Percentiles rank a stretch among this genome's conserved stretches.
phyloP scores from a whole-genome alignment of 495 filamentous ascomycete species.

The Xylaria telfairii region DNA sequence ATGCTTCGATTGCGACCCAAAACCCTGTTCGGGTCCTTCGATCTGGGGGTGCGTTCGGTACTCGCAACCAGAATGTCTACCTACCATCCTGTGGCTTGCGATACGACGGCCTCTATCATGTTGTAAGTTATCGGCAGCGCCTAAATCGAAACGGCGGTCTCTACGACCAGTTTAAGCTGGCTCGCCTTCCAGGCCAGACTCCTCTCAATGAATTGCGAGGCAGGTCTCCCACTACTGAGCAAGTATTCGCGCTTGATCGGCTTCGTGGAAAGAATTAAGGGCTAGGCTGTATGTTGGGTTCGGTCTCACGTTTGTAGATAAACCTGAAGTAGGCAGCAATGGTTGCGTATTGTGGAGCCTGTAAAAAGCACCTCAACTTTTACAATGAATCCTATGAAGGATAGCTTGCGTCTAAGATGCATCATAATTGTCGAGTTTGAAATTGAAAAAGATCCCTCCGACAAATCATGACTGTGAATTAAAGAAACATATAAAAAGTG shows the following conservation, averaged over 20 bases:
- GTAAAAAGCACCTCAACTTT: neutral
- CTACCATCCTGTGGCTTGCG: constrained; percentile 52
- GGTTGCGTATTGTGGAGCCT: neutral
- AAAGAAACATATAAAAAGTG: no score
- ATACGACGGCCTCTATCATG: constrained; percentile 61
- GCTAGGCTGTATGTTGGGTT: neutral
- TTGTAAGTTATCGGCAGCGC: constrained; percentile 29
- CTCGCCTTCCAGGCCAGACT: constrained; percentile 40
- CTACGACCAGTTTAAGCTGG: constrained; percentile 54
- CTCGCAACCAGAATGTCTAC: constrained; percentile 25
- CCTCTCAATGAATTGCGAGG: constrained; percentile 30
- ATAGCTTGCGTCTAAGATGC: neutral
- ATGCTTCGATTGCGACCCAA: constrained; percentile 32
- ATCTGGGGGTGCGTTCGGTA: constrained; percentile 22
- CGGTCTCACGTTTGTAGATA: neutral
- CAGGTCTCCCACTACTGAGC: constrained; percentile 32
- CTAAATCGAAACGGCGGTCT: constrained; percentile 34
- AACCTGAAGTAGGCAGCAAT: neutral
- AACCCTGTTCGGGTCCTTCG: constrained; percentile 57
- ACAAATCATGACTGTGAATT: no score
- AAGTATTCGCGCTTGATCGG: constrained; percentile 22
- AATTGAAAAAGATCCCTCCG: neutral
- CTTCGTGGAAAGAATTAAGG: constrained; percentile 8
- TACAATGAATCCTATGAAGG: neutral
- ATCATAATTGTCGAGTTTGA: neutral